Percentiles rank a stretch among this genome's conserved stretches.
Evolutionary conservation across 805 yeast genomes (phyloP).

Genomic region (Metschnikowia cerradonensis): DNA sequence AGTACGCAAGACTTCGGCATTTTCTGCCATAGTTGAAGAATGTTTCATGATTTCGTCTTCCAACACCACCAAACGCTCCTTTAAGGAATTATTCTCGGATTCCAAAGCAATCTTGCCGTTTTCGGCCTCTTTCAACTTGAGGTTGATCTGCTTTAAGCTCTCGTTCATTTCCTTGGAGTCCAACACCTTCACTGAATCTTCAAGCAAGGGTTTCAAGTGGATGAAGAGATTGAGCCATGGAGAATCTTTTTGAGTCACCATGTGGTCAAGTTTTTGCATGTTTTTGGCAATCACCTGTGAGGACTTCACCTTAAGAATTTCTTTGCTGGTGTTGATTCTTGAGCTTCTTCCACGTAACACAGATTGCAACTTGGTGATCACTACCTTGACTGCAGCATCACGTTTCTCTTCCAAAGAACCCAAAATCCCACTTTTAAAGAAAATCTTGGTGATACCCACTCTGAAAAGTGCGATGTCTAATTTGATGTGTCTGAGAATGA

Average conservation of each 20-base stretch:
- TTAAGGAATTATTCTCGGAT: slow-evolving; percentile 37
- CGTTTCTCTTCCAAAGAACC: slow-evolving; percentile 76
- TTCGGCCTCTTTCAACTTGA: slow-evolving; percentile 36
- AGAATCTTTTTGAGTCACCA: slow-evolving; percentile 23
- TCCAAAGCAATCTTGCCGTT: slow-evolving; percentile 26
- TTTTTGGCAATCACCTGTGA: slow-evolving; percentile 64
- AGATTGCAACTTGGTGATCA: slow-evolving; percentile 62
- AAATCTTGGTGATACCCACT: slow-evolving; percentile 68
- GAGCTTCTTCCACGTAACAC: slow-evolving; percentile 58
- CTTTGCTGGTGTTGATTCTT: slow-evolving; percentile 44
- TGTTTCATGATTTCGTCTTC: slow-evolving; percentile 32
- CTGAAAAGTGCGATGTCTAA: slow-evolving; percentile 59
- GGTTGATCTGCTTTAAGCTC: slow-evolving; percentile 50
- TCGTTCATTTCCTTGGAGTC: slow-evolving; percentile 56
- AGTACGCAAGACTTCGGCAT: slow-evolving; percentile 42
- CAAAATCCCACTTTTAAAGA: slow-evolving; percentile 72
- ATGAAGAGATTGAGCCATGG: slow-evolving; percentile 73
- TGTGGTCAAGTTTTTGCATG: slow-evolving; percentile 54
- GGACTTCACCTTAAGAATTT: slow-evolving; percentile 63
- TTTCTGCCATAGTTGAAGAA: slow-evolving; percentile 36
- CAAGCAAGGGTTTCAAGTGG: slow-evolving; percentile 70
- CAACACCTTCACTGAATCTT: slow-evolving; percentile 55
- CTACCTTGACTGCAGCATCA: slow-evolving; percentile 54
- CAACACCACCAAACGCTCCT: slow-evolving; percentile 28
- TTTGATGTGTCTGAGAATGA: slow-evolving; percentile 58